Base-by-base conservation (phyloP, 1,139 yeast species). In the Debaryomyces sp. region DNA sequence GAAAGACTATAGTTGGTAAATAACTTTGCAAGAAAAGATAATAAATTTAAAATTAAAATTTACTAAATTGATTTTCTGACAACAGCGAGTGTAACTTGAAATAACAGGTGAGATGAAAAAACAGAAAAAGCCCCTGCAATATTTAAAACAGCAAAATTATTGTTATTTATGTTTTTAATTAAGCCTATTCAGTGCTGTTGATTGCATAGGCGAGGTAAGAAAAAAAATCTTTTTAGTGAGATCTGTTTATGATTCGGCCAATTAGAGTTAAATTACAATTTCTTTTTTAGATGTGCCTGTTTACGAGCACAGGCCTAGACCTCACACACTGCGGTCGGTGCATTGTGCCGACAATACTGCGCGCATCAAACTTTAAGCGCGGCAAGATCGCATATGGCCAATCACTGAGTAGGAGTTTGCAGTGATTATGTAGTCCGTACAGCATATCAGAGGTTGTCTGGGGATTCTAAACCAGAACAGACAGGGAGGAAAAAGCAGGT, bases 1-100 rank as follows among this genome's bases (percentile, higher is more conserved):
- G 63, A 59, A 59, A 58, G 63, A 59, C 63, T 51, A 54, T 59
- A 59, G 63, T 59, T 59, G 63, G 63, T 44, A 50, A 21, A 46
- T 41, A 29, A 41, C 43, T 41, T 40, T 32, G 26, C 35, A 41
- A 41, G 17, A 30, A 41, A 41, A 41, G 13, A 21, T 27, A 41
- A 29, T 41, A 30, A 41, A 41, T 30, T 41, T 29, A 37, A 37
- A 37, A 37, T 9, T 5, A 37, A 37, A 30, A 41, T 30, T 41
- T 32, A 30, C 33, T 30, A 30, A 26, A n/a, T 41, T 41, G 32
- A 32, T 30, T 41, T 41, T 41, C 43, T 41, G 43, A 41, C 26
- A 32, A 41, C 17, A 30, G 33, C 35, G 43, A 30, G 27, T 41
- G 23, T 18, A 18, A 27, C 5, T 41, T 39, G n/a, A 39, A 39